phyloP scores from a whole-genome alignment of 441 rosid genomes.

The Mallotus japonicus region DNA sequence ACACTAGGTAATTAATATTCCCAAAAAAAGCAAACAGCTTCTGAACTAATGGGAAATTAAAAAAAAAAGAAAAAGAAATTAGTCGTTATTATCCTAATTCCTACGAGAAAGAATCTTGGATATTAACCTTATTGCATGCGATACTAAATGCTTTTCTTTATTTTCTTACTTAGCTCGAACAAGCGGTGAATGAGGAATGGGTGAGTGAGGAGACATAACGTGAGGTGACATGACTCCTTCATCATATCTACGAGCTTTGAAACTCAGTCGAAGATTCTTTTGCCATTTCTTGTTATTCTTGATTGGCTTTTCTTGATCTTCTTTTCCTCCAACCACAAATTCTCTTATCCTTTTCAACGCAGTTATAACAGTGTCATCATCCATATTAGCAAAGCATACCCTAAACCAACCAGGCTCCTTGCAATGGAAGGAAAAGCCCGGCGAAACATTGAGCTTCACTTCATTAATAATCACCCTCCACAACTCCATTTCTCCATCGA shows the following conservation, averaged over 20 bases:
- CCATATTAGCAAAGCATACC: slow-evolving; percentile 91
- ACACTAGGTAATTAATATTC: background rate
- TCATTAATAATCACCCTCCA: slow-evolving; percentile 72
- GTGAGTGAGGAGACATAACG: slow-evolving; percentile 66
- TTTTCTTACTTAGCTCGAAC: slow-evolving; percentile 44
- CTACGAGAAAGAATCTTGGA: background rate
- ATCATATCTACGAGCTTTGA: slow-evolving; percentile 32
- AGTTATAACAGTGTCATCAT: slow-evolving; percentile 54
- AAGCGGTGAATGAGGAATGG: slow-evolving; percentile 65
- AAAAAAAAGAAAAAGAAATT: background rate
- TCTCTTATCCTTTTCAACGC: slow-evolving; percentile 63
- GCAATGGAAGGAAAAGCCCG: slow-evolving; percentile 84
- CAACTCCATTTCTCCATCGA: slow-evolving; percentile 53
- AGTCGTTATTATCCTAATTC: background rate
- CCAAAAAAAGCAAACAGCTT: background rate
- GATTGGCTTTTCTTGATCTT: slow-evolving; percentile 9
- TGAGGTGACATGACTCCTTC: slow-evolving; percentile 20
- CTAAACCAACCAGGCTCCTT: slow-evolving; percentile 86
- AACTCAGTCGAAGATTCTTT: slow-evolving; percentile 59
- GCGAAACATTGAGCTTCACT: slow-evolving; percentile 85
- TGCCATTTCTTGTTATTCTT: slow-evolving; percentile 30
- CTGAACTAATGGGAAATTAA: slow-evolving; percentile 8
- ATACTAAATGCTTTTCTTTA: background rate
- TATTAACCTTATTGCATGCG: background rate
- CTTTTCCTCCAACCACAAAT: slow-evolving; percentile 42